Base-by-base conservation (phyloP, 257 asterid genomes). In the Penstemon eatonii region DNA sequence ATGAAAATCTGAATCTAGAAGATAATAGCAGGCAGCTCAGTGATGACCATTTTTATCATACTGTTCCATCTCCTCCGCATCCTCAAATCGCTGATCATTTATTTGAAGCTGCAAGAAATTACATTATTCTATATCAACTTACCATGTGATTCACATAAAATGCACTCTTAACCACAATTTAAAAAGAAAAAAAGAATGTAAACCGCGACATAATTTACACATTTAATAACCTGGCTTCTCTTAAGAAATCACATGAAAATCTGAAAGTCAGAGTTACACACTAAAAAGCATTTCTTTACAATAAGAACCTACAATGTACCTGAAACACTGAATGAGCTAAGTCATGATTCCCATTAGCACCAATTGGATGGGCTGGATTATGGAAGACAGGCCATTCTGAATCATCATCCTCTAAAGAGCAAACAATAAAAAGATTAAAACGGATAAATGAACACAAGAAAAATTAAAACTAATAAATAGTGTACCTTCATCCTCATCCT, bases 1-100 rank as follows among this genome's bases (percentile, higher is more conserved):
- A 36, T 39, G 25, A 11, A 43, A 65, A 60, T 56, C 64, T 36
- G 47, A 40, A 65, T 8, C 36, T 25, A 62, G 41, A 64, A 55
- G 47, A 58, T 12, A 56, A 8, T 33, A 46, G 53, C 44, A 18
- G 77, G 33, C 33, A 1, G 33, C 69, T 83, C 73, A 81, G 55
- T 58, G 68, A 56, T 69, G 70, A 46, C 78, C 83, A 63, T 74
- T 80, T 66, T 68, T 71, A 66, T 74, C 71, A 33, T 84, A 89
- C 60, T 78, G 81, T 47, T 86, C 94, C 83, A 79, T 85, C 76
- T 93, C 98, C 63, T 90, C 96, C 1, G 99, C 99, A 78, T 93
- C 99, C 75, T 90, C 94, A 70, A 93, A 88, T 55, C 96, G 87
- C 47, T 71, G 79, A 75, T 93, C 99, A 47, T 88, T 84, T 76